Percentiles rank a stretch among this genome's conserved stretches.
These are phyloP conservation scores for Sporisorium exsertum DNA, from an alignment of 1,284 basidiomycete species.

Conservation along the genomic window DNA sequence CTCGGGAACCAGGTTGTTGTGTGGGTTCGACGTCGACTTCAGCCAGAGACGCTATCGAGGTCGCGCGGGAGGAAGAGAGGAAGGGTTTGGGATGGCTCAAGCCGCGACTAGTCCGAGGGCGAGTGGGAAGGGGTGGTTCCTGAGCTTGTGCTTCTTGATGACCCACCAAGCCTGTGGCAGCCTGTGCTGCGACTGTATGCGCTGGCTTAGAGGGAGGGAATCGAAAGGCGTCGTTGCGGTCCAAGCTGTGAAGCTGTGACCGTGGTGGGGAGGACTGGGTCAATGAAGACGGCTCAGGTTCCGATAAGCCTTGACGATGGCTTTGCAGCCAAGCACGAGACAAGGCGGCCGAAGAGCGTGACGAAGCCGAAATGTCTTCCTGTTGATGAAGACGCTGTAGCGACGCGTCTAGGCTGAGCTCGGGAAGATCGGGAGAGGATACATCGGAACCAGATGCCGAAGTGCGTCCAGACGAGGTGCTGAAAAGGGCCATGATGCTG, in stretches of 20 bases:
- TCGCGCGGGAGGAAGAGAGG: constrained; percentile 23
- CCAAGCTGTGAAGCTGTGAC: not conserved
- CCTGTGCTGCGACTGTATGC: not conserved
- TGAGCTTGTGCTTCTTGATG: not conserved
- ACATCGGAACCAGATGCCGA: constrained; percentile 17
- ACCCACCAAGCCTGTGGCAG: not conserved
- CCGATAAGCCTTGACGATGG: not conserved
- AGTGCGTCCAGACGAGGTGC: not conserved
- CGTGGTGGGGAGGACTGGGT: not conserved
- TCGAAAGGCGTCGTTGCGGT: not conserved
- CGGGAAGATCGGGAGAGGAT: constrained; percentile 35
- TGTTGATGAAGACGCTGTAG: constrained; percentile 26
- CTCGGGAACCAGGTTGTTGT: not conserved
- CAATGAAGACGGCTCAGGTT: not conserved
- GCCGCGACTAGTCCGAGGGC: constrained; percentile 34
- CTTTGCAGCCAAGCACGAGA: constrained; percentile 14
- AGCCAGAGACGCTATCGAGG: constrained; percentile 22
- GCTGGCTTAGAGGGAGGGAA: constrained; percentile 6
- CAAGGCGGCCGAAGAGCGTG: constrained; percentile 3
- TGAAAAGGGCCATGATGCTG: constrained; percentile 11
- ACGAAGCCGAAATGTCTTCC: constrained; percentile 22
- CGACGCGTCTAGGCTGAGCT: constrained; percentile 36
- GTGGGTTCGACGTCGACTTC: constrained; percentile 3
- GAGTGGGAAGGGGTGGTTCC: not conserved
- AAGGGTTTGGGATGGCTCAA: constrained; percentile 20